phyloP scores from a whole-genome alignment of 768 basidiomycete genomes.

The Boletus huronensis region DNA sequence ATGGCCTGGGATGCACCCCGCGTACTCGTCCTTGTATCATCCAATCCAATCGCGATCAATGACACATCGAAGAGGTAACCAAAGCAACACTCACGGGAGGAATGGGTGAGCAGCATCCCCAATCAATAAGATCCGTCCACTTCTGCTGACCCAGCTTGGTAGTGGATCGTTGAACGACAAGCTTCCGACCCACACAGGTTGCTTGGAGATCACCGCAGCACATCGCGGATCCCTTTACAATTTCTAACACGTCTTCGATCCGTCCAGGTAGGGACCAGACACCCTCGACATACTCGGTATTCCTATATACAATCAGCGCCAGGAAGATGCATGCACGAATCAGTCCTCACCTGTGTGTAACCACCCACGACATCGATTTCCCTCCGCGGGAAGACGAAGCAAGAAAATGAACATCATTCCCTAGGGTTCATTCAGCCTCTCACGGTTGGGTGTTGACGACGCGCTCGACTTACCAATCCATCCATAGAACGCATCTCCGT shows the following conservation, averaged over 20 bases:
- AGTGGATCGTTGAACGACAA: conserved; percentile 38
- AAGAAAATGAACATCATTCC: conserved; percentile 23
- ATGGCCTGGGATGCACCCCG: conserved; percentile 42
- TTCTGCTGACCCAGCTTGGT: conserved; percentile 34
- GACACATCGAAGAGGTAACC: background rate
- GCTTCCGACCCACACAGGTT: conserved; percentile 38
- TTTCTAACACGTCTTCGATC: conserved; percentile 21
- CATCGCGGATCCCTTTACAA: conserved; percentile 27
- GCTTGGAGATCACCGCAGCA: conserved; percentile 21
- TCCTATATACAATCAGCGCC: conserved; percentile 9
- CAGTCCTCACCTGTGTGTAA: conserved; percentile 20
- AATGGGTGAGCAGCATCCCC: conserved; percentile 33
- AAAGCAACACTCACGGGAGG: conserved; percentile 22
- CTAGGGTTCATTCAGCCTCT: background rate
- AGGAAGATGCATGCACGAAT: background rate
- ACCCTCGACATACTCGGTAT: conserved; percentile 20
- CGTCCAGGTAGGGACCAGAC: conserved; percentile 21
- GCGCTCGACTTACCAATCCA: conserved; percentile 19
- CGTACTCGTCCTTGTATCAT: conserved; percentile 9
- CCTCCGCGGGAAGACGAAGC: conserved; percentile 13
- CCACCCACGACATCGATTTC: conserved; percentile 16
- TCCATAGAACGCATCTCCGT: conserved; percentile 21
- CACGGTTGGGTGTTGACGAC: background rate
- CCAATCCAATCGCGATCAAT: background rate
- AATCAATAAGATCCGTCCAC: conserved; percentile 22